Base-by-base conservation (phyloP, 208 protist genomes). In the Trypanosoma avium region DNA sequence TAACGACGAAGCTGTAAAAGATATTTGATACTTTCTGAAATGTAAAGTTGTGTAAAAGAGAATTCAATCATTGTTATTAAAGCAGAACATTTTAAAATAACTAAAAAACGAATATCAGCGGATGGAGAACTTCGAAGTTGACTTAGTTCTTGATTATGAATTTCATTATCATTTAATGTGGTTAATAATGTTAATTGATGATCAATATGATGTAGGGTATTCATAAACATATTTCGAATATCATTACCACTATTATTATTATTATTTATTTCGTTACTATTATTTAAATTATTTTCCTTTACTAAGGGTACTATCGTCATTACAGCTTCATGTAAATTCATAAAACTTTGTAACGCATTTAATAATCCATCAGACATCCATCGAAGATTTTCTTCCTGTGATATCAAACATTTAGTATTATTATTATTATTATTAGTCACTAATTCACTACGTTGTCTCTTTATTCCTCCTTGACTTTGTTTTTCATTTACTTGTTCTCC, bases 61-160 rank as follows among this genome's bases (percentile, higher is more conserved):
- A 75, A 60, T 4, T 61, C 60, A 29, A 67, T 69, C 61, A 84
- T 73, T 6, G 76, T 75, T 15, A 88, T 30, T 46, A 84, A 46
- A 26, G 75, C 59, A 12, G 82, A 63, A 17, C 70, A 68, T 42
- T 88, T 88, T 40, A 88, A 67, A 36, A 82, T 46, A 17, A 88
- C 76, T 17, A 88, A 57, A 62, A 70, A 75, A 13, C 82, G 78
- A 57, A 84, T 63, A 52, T 88, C 70, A 7, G 65, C n/a, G 10
- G 68, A 77, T 7, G 60, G 47, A 30, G 42, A 54, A 19, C 58
- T 66, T 19, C 36, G 35, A 9, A 70, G 36, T 17, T 38, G 8
- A 60, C 13, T 15, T 9, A 15, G n/a, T 6, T 15, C 19, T 7
- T 21, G 3, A 8, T 46, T 30, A 1, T 7, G 1, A 13, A 29